Conservation (phyloP, 1,284 basidiomycete species). For the Ustilago shanxiensis region DNA sequence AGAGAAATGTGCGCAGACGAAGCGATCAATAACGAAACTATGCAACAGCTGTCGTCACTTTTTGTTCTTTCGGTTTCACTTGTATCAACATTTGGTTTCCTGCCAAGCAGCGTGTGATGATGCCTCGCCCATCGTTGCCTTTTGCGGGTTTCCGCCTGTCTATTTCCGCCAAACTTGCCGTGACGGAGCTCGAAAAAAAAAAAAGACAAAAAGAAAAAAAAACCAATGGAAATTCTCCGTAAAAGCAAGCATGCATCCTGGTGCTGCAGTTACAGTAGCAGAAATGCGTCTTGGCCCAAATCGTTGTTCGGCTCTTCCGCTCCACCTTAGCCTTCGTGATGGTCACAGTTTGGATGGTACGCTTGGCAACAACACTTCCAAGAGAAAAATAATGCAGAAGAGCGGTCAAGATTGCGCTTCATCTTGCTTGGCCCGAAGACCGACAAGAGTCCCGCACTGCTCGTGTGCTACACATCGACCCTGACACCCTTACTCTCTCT, state of each 20-base stretch:
- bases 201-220: background rate
- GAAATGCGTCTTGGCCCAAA: conserved; percentile 1
- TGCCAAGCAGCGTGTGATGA: background rate
- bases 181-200: conserved; percentile 14
- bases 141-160: background rate
- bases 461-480: background rate
- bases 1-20: background rate
- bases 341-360: background rate
- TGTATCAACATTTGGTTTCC: background rate
- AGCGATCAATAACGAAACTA: background rate
- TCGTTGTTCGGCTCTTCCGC: conserved; percentile 2
- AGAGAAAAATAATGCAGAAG: no score
- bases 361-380: background rate
- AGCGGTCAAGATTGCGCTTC: background rate
- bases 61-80: background rate
- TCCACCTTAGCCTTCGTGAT: background rate
- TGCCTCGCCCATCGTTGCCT: background rate
- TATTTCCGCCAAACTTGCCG: background rate
- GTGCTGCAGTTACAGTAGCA: background rate
- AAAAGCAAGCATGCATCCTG: conserved; percentile 3
- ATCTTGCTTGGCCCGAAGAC: conserved; percentile 1
- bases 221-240: conserved; percentile 16
- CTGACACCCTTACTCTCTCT: background rate
- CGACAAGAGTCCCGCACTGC: background rate
- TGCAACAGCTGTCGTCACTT: background rate